Conservation (phyloP, 306 rosid genomes). For the Datisca glomerata region DNA sequence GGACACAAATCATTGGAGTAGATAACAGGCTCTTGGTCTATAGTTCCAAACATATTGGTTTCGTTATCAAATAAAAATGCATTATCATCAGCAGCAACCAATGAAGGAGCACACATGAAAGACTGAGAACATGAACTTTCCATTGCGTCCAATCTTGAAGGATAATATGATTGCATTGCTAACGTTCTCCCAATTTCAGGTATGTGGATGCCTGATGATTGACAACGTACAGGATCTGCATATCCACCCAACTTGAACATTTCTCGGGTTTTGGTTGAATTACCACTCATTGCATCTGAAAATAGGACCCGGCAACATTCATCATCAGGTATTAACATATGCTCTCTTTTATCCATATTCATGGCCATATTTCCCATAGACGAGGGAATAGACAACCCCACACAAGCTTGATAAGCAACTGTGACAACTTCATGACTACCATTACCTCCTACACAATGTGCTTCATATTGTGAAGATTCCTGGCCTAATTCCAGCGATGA, state of each 20-base stretch:
- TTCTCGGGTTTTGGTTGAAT: slow-evolving; percentile 20
- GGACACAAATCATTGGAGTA: slow-evolving; percentile 32
- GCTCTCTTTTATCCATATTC: slow-evolving; percentile 34
- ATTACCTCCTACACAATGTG: slow-evolving; percentile 31
- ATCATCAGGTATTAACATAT: slow-evolving; percentile 59
- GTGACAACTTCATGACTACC: slow-evolving; percentile 30
- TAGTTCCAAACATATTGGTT: slow-evolving; percentile 33
- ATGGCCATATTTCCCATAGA: slow-evolving; percentile 24
- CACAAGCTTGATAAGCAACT: slow-evolving; percentile 39
- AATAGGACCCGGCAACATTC: slow-evolving; percentile 81
- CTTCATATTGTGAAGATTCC: slow-evolving; percentile 40
- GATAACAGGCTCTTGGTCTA: slow-evolving; percentile 44
- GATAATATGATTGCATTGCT: slow-evolving; percentile 24
- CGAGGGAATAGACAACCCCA: slow-evolving; percentile 24
- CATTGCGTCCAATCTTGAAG: slow-evolving; percentile 19
- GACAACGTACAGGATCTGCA: slow-evolving; percentile 33
- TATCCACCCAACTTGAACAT: slow-evolving; percentile 30
- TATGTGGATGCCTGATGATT: slow-evolving; percentile 24
- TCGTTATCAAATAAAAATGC: slow-evolving; percentile 28
- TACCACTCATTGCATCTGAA: slow-evolving; percentile 45
- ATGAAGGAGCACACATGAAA: slow-evolving; percentile 21
- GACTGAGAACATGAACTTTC: slow-evolving; percentile 34
- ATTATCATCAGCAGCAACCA: slow-evolving; percentile 39
- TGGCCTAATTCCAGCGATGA: slow-evolving; percentile 44
- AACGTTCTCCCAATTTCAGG: slow-evolving; percentile 30